Evolutionary conservation across 257 asterid genomes (phyloP).

Genomic region (Mitragyna speciosa): DNA sequence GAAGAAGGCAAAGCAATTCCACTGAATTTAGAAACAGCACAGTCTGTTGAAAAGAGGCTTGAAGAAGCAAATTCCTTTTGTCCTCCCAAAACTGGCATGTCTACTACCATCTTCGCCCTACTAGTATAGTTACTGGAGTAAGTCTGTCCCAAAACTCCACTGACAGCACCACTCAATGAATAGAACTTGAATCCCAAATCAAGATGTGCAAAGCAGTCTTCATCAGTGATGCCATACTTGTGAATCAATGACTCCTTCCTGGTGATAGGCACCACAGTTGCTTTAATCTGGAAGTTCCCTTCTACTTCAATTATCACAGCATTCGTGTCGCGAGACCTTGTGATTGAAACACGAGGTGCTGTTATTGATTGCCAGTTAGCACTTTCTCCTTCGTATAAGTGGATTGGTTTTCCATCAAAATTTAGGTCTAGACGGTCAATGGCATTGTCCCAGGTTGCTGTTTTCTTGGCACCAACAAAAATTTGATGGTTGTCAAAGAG

Average conservation of each 20-base stretch:
- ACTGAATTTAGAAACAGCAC: slow-evolving; percentile 52
- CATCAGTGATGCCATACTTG: slow-evolving; percentile 60
- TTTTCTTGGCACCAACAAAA: slow-evolving; percentile 57
- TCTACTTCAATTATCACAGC: slow-evolving; percentile 58
- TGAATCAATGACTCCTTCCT: slow-evolving; percentile 57
- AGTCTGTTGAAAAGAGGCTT: slow-evolving; percentile 58
- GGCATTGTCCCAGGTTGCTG: slow-evolving; percentile 59
- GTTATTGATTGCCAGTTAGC: slow-evolving; percentile 37
- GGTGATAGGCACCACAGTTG: slow-evolving; percentile 65
- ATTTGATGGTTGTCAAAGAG: slow-evolving; percentile 59
- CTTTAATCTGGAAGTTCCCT: slow-evolving; percentile 71
- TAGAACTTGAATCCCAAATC: slow-evolving; percentile 77
- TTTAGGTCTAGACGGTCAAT: slow-evolving; percentile 54
- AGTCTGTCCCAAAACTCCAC: slow-evolving; percentile 76
- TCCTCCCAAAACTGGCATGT: slow-evolving; percentile 89
- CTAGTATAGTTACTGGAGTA: slow-evolving; percentile 60
- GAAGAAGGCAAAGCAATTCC: slow-evolving; percentile 5
- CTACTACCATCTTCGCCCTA: slow-evolving; percentile 74
- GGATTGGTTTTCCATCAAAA: slow-evolving; percentile 45
- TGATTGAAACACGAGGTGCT: slow-evolving; percentile 30
- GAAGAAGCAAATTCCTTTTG: slow-evolving; percentile 59
- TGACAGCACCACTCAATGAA: slow-evolving; percentile 58
- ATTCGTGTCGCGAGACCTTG: slow-evolving; percentile 49
- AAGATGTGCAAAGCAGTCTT: slow-evolving; percentile 82
- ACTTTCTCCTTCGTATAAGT: slow-evolving; percentile 46